Evolutionary conservation across 495 filamentous ascomycete genomes (phyloP).

Genomic region (Aspergillus egyptiacus): DNA sequence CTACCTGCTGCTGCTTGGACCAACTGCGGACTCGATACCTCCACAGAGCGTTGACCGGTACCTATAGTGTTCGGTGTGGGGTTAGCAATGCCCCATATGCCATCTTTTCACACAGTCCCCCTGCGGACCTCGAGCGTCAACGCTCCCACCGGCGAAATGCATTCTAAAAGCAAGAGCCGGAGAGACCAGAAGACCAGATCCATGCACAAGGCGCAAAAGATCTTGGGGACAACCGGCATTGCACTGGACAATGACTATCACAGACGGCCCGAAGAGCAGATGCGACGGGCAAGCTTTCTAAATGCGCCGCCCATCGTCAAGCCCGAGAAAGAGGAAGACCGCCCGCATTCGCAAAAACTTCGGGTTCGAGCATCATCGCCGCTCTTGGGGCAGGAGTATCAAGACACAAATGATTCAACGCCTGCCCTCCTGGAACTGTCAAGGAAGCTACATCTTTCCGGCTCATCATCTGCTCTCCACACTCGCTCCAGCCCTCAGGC

Average conservation of each 20-base stretch:
- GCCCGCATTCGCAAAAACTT: slow-evolving; percentile 26
- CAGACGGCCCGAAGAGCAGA: slow-evolving; percentile 19
- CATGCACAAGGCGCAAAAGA: slow-evolving; percentile 33
- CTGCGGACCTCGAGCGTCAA: slow-evolving; percentile 31
- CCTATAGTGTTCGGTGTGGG: no score
- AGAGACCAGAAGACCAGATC: slow-evolving; percentile 19
- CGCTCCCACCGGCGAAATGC: slow-evolving; percentile 10
- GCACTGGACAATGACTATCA: slow-evolving; percentile 21
- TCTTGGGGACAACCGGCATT: slow-evolving; percentile 32
- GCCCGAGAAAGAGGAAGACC: slow-evolving; percentile 16
- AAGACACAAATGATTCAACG: slow-evolving; percentile 18
- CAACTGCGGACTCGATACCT: not conserved
- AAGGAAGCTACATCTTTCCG: slow-evolving; percentile 32
- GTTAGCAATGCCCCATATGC: slow-evolving; percentile 14
- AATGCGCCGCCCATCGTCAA: slow-evolving; percentile 25
- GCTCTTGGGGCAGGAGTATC: slow-evolving; percentile 35
- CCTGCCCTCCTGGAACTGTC: slow-evolving; percentile 25
- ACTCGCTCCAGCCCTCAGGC: slow-evolving; percentile 36
- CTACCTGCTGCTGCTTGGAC: not conserved
- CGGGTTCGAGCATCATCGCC: slow-evolving; percentile 43
- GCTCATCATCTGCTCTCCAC: slow-evolving; percentile 34
- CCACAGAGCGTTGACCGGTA: not conserved
- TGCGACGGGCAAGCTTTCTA: slow-evolving; percentile 27
- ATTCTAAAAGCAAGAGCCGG: slow-evolving; percentile 15
- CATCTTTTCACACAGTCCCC: slow-evolving; percentile 25